A percentile compares a stretch with the other conserved stretches of the same genome.
phyloP scores from a whole-genome alignment of 1,284 basidiomycete species.

The Ceratobasidium sp. region DNA sequence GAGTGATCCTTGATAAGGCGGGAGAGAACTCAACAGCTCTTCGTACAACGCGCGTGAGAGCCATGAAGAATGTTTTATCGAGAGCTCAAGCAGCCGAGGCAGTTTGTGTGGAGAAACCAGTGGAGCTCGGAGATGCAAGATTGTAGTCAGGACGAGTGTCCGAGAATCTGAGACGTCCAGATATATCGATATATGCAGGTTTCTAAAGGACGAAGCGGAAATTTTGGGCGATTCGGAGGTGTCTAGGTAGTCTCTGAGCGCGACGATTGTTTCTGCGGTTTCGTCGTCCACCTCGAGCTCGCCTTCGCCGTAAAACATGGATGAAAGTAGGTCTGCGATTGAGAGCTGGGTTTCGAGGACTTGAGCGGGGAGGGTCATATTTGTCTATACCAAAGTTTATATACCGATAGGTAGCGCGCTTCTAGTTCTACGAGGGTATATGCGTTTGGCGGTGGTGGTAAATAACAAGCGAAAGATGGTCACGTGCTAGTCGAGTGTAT shows the following conservation, averaged over 20 bases:
- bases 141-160: neutral
- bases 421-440: neutral
- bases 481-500: no score
- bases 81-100: conserved; percentile 26
- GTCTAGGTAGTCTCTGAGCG: conserved; percentile 24
- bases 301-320: conserved; percentile 40
- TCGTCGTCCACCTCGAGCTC: conserved; percentile 42
- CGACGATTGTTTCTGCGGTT: neutral
- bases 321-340: conserved; percentile 28
- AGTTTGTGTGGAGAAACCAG: neutral
- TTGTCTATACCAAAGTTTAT: no score
- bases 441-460: neutral
- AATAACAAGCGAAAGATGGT: neutral
- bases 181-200: conserved; percentile 29
- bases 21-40: conserved; percentile 25
- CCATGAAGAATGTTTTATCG: conserved; percentile 43
- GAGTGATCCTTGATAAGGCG: conserved; percentile 10
- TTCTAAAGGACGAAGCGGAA: neutral
- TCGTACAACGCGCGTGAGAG: conserved; percentile 41
- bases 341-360: conserved; percentile 25
- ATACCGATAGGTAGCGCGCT: no score
- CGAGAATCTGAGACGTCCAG: neutral
- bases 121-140: conserved; percentile 9
- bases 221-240: neutral
- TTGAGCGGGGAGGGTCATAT: neutral